Percentiles rank a stretch among this genome's conserved stretches.
Evolutionary conservation across 75 land plant genomes (phyloP).

Genomic region (Cunninghamia lanceolata): DNA sequence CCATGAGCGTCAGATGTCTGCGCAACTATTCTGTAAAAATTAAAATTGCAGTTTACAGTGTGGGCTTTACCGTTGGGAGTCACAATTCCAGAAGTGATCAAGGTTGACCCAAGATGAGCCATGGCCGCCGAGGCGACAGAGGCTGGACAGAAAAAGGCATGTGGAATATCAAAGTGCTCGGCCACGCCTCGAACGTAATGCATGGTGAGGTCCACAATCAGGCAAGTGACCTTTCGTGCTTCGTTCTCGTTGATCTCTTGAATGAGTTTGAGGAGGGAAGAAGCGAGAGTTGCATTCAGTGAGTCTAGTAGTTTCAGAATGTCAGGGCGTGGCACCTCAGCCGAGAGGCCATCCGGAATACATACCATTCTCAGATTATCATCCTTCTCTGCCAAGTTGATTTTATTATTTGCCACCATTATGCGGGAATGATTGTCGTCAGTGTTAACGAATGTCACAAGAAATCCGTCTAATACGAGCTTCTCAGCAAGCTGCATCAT

Average conservation of each 20-base stretch:
- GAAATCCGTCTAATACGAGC: constrained; percentile 16
- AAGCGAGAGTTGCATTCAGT: background rate
- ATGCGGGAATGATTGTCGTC: constrained; percentile 22
- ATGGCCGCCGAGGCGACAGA: background rate
- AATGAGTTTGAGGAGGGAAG: background rate
- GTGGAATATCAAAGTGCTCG: background rate
- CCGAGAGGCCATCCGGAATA: background rate
- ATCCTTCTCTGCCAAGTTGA: background rate
- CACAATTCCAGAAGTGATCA: background rate
- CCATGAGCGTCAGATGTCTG: background rate
- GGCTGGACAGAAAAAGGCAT: background rate
- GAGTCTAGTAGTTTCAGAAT: background rate
- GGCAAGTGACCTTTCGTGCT: too few relatives aligned
- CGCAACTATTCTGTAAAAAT: too few relatives aligned
- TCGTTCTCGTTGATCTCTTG: too few relatives aligned
- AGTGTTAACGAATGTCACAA: constrained; percentile 46
- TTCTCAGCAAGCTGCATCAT: constrained; percentile 23
- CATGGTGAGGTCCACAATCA: background rate
- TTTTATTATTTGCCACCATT: background rate
- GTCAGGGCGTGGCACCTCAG: background rate
- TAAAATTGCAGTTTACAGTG: background rate
- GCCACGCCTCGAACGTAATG: background rate
- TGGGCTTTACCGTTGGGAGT: background rate
- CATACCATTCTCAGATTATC: background rate
- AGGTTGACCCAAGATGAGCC: background rate